phyloP scores from a whole-genome alignment of 768 basidiomycete species.

The Rickenella mellea region DNA sequence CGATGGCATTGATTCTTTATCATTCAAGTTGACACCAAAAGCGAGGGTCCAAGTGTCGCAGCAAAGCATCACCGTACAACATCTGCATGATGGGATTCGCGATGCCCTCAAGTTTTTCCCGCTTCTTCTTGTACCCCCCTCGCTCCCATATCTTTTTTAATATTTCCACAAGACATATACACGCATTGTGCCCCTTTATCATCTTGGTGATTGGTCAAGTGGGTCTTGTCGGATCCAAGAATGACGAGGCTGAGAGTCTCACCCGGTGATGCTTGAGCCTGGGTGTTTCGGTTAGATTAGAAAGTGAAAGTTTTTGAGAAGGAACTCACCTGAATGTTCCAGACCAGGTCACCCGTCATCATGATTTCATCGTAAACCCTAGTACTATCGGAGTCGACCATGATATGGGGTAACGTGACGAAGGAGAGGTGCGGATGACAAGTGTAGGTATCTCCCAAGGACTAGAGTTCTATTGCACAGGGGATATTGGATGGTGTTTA shows the following conservation, averaged over 20 bases:
- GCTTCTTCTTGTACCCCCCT: constrained; percentile 89
- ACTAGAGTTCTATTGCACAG: no score
- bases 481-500: no score
- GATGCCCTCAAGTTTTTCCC: constrained; percentile 84
- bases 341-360: constrained; percentile 15
- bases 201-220: constrained; percentile 21
- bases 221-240: constrained; percentile 23
- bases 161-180: constrained; percentile 22
- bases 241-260: constrained; percentile 20
- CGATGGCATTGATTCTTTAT: no score
- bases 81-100: constrained; percentile 67
- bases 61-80: no score
- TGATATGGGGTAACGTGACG: no score
- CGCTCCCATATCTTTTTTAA: constrained; percentile 18
- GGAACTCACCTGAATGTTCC: constrained; percentile 18
- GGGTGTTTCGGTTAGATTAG: not conserved
- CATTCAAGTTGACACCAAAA: no score
- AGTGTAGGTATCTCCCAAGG: no score
- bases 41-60: no score
- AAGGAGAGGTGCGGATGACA: no score
- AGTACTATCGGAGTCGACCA: no score
- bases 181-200: constrained; percentile 22
- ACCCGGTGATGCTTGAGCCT: constrained; percentile 1
- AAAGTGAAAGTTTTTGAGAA: not conserved
- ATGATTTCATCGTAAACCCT: constrained; percentile 15